Evolutionary conservation across 116 monocot genomes (phyloP).

Genomic region (Phalaenopsis hybrid): DNA sequence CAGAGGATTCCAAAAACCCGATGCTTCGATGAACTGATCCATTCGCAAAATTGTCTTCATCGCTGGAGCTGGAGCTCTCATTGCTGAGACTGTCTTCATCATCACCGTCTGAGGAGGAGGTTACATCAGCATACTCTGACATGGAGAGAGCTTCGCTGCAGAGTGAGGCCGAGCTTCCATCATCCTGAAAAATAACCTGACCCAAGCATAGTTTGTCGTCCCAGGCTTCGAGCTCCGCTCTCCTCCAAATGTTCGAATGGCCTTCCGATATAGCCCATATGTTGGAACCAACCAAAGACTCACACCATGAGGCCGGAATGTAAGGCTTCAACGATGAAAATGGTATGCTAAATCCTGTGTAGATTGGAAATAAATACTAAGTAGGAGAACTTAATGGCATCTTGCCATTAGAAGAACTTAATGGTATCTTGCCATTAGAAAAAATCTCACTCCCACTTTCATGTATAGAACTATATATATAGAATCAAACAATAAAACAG

Average conservation of each 20-base stretch:
- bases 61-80: constrained; percentile 31
- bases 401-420: background rate
- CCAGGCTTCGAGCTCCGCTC: constrained; percentile 81
- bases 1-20: constrained; percentile 50
- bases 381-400: background rate
- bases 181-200: constrained; percentile 65
- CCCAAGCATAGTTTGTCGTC: constrained; percentile 52
- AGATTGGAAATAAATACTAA: background rate
- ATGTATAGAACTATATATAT: background rate
- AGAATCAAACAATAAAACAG: background rate
- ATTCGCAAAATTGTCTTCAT: constrained; percentile 34
- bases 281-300: constrained; percentile 67
- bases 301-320: constrained; percentile 56
- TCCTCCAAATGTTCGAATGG: constrained; percentile 61
- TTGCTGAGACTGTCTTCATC: constrained; percentile 23
- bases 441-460: background rate
- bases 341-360: constrained; percentile 55
- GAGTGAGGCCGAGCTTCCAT: constrained; percentile 57
- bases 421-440: too few relatives aligned
- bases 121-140: constrained; percentile 60
- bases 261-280: constrained; percentile 47
- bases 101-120: constrained; percentile 46
- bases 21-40: constrained; percentile 38
- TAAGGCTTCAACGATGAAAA: constrained; percentile 61
- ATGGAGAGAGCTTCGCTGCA: constrained; percentile 43